Evolutionary conservation across 306 rosid genomes (phyloP), one percentile per base, ranked within the genome.

Genomic region (Sicyos baderoa): DNA sequence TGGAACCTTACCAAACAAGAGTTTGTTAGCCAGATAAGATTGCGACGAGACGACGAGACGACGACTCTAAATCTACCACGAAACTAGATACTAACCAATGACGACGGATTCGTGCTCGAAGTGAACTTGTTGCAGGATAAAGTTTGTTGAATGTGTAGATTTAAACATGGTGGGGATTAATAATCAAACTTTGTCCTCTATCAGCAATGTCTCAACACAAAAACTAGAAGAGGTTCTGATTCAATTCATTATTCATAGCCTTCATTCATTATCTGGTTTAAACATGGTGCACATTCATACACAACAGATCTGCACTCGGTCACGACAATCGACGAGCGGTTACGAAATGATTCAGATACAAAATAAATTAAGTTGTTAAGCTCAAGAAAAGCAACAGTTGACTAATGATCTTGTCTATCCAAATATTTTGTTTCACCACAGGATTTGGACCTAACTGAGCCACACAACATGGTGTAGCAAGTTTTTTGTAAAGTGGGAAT

Each of bases 1-100:
- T 64, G 70, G 42, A 66, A 22, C 14, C 71, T 47, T 47, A 22
- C 71, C 71, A 45, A 66, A 66, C 22, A 45, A 21, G 42, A 22
- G 40, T 47, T 66, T 21, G 40, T 45, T 64, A 66, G 55, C 54
- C 3, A 4, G 55, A 47, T 22, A 47, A 66, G 42, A 66, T 45
- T 22, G 42, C 13, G 9, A 59, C 47, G 22, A 59, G 18, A 58
- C 21, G 53, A 42, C 11, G 55, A 47, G 18, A 58, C 21, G 53
- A 42, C 11, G 55, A 47, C 55, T 66, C 19, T 22, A 66, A 14
- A 47, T 44, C 42, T 47, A 66, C 13, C 11, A 22, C 54, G 17
- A 66, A 13, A 44, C 15, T 8, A 47, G 71, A 14, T 22, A 66
- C 7, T 21, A 44, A 12, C 32, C 55, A 7, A 61, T 47, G 54